Percentiles rank a stretch among this genome's conserved stretches.
These are phyloP conservation scores for Aspergillus awamori DNA, from an alignment of 2,329 filamentous ascomycete genomes.

Conservation along the genomic window DNA sequence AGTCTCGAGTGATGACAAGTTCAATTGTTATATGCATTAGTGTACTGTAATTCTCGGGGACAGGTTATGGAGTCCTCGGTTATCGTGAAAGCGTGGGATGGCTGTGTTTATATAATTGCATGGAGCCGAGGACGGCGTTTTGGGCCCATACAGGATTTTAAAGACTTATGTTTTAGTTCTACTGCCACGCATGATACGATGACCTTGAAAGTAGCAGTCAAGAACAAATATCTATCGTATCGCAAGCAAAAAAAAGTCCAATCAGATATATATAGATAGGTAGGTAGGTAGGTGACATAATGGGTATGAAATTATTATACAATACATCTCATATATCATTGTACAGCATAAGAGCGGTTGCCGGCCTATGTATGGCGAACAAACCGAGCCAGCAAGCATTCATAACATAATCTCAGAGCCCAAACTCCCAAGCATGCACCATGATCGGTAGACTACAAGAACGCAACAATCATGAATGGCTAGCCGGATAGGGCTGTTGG, in stretches of 20 bases:
- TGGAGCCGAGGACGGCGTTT: not conserved
- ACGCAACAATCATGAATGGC: not conserved
- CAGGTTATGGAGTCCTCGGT: not conserved
- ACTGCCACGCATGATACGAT: too few species aligned
- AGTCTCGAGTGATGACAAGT: constrained; percentile 53
- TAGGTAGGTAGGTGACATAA: not conserved
- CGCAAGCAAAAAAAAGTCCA: not conserved
- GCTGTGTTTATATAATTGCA: not conserved
- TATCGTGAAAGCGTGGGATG: not conserved
- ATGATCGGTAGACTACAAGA: not conserved
- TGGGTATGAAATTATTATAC: constrained; percentile 2
- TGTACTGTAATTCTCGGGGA: not conserved
- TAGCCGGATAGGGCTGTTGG: not conserved
- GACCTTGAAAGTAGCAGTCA: too few species aligned
- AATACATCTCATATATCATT: constrained; percentile 6
- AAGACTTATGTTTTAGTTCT: too few species aligned
- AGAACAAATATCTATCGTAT: not conserved
- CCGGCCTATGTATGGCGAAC: not conserved
- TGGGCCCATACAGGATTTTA: not conserved
- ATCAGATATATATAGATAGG: not conserved
- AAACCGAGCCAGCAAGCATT: not conserved
- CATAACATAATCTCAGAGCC: not conserved
- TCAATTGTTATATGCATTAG: not conserved
- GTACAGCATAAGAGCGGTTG: not conserved
- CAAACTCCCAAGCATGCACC: constrained; percentile 13